These are phyloP conservation scores for Kuraishia hungarica DNA, from an alignment of 805 yeast species.

Conservation along the genomic window DNA sequence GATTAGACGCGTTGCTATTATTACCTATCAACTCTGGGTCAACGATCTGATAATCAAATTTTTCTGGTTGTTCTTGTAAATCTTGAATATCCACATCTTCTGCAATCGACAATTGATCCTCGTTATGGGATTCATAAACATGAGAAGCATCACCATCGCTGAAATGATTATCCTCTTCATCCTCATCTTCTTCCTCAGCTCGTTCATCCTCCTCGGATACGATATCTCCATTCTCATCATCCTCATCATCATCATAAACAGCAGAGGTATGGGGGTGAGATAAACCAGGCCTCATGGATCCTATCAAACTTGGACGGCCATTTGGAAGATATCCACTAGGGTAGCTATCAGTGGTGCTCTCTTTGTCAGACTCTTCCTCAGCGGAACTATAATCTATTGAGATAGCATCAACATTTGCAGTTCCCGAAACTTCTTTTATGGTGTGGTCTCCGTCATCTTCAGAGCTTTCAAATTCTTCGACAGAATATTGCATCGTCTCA, in stretches of 20 bases:
- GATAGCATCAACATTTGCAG: not conserved
- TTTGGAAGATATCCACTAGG: not conserved
- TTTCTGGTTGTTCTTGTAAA: not conserved
- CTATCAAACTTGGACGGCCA: not conserved
- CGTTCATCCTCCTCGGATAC: constrained; percentile 17
- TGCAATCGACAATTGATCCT: not conserved
- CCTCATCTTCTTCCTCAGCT: constrained; percentile 18
- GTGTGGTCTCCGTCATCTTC: constrained; percentile 2
- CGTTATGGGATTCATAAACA: not conserved
- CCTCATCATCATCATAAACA: not conserved
- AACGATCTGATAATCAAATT: not conserved
- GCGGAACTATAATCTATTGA: not conserved
- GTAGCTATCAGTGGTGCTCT: not conserved
- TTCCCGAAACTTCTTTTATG: not conserved
- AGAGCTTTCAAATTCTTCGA: constrained; percentile 1
- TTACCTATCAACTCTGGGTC: not conserved
- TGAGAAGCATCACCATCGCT: not conserved
- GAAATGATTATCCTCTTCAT: constrained; percentile 18
- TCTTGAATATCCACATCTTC: constrained; percentile 1
- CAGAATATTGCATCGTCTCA: too few species aligned
- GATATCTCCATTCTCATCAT: not conserved
- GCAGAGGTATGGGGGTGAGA: not conserved
- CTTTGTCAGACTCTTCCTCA: not conserved
- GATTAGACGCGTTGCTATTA: too few species aligned
- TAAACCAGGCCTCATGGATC: not conserved